These are phyloP conservation scores for Mortierella sp. DNA, from an alignment of 371 early-diverging fungal genomes.

Conservation along the genomic window DNA sequence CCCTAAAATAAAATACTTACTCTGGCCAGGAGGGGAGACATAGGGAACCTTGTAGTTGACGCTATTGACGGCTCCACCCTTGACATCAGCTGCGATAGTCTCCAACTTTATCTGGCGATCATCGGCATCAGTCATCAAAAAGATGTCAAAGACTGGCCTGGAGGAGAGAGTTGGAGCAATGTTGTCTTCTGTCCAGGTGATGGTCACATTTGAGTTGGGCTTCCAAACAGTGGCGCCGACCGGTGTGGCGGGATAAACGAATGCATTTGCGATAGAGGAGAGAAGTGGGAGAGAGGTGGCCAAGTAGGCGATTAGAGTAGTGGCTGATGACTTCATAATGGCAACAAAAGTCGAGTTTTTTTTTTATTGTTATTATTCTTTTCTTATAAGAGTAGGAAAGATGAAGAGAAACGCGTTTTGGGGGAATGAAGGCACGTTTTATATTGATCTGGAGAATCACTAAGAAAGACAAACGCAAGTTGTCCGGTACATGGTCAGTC, in stretches of 20 bases:
- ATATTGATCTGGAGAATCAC: neutral
- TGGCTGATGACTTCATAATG: neutral
- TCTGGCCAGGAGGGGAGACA: conserved; percentile 46
- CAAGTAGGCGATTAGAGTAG: neutral
- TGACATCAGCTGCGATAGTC: conserved; percentile 39
- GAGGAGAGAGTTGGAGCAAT: conserved; percentile 12
- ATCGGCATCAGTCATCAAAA: conserved; percentile 51
- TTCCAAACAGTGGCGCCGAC: conserved; percentile 38
- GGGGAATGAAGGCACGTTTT: neutral
- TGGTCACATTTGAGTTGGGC: conserved; percentile 36
- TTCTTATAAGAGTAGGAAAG: too few relatives aligned
- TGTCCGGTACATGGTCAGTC: too few relatives aligned
- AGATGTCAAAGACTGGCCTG: conserved; percentile 44
- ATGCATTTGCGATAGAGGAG: conserved; percentile 14
- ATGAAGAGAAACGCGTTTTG: neutral
- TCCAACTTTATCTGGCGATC: conserved; percentile 37
- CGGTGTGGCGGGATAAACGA: conserved; percentile 41
- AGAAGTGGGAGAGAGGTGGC: neutral
- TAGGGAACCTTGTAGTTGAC: conserved; percentile 39
- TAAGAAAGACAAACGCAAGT: too few relatives aligned
- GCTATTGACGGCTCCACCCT: conserved; percentile 18
- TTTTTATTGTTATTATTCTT: neutral
- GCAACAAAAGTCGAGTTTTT: neutral
- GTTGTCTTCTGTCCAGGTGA: conserved; percentile 43
- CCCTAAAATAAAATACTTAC: conserved; percentile 19